Evolutionary conservation across 2,329 filamentous ascomycete genomes (phyloP).

Genomic region (Paracamarosporium sp.): DNA sequence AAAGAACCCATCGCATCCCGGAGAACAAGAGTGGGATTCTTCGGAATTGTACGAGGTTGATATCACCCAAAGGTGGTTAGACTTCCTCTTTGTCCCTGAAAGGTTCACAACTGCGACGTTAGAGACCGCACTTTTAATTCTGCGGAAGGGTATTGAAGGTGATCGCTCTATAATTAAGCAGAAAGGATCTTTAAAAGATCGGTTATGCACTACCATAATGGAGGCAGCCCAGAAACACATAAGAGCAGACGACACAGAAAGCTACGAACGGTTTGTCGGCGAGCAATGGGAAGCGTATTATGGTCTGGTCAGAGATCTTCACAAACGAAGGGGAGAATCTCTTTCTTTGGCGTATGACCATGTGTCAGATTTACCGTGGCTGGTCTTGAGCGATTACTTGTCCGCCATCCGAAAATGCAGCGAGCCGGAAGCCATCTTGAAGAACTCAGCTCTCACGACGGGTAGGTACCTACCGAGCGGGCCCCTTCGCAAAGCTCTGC

Average conservation of each 20-base stretch:
- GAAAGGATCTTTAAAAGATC: constrained; percentile 72
- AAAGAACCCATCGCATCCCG: constrained; percentile 46
- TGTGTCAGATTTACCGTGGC: constrained; percentile 76
- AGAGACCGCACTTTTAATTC: constrained; percentile 83
- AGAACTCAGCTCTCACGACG: constrained; percentile 64
- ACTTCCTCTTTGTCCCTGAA: constrained; percentile 82
- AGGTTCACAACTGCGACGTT: constrained; percentile 81
- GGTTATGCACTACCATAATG: constrained; percentile 75
- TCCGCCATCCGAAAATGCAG: constrained; percentile 82
- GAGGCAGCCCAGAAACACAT: constrained; percentile 70
- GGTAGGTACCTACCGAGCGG: constrained; percentile 22
- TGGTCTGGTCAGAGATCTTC: constrained; percentile 82
- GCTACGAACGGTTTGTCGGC: constrained; percentile 76
- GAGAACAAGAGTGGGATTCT: constrained; percentile 37
- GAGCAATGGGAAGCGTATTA: constrained; percentile 91
- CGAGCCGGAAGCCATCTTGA: constrained; percentile 73
- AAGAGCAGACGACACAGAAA: constrained; percentile 74
- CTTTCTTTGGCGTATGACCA: constrained; percentile 78
- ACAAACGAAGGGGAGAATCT: constrained; percentile 83
- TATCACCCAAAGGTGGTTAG: constrained; percentile 77
- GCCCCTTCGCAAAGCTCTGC: constrained; percentile 41
- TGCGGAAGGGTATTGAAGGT: constrained; percentile 67
- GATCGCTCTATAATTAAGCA: constrained; percentile 16
- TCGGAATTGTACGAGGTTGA: constrained; percentile 57
- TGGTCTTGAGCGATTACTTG: constrained; percentile 81